phyloP scores from a whole-genome alignment of 2,329 filamentous ascomycete species.

The Hypoxylon sp. region DNA sequence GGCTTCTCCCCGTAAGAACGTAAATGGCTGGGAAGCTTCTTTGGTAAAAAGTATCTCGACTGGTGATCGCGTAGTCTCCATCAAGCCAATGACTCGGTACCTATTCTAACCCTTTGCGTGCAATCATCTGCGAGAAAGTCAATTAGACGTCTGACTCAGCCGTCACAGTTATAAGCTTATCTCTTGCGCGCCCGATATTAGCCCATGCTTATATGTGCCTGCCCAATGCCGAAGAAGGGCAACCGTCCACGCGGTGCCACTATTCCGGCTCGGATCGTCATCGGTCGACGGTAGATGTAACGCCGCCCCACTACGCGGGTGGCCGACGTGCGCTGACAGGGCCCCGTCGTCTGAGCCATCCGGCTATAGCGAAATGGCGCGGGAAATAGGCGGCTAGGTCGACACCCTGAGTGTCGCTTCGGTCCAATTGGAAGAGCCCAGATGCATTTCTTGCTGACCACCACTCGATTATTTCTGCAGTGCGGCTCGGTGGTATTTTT shows the following conservation, averaged over 20 bases:
- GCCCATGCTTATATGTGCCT: not conserved
- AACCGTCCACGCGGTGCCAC: not conserved
- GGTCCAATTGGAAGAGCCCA: not conserved
- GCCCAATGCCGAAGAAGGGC: not conserved
- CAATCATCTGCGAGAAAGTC: not conserved
- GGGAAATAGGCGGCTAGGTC: not conserved
- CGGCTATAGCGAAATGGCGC: not conserved
- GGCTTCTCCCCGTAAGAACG: not conserved
- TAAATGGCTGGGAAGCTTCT: not conserved
- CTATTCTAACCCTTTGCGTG: not conserved
- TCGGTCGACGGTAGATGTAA: not conserved
- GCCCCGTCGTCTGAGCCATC: not conserved
- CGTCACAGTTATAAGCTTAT: not conserved
- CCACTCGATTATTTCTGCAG: not conserved
- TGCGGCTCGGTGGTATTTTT: not conserved
- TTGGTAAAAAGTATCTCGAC: not conserved
- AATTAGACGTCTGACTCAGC: slow-evolving; percentile 1
- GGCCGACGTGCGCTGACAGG: not conserved
- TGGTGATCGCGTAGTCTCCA: not conserved
- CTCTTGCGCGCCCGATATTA: not conserved
- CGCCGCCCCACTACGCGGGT: not conserved
- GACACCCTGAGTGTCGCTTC: not conserved
- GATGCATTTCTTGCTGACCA: not conserved
- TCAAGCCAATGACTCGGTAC: not conserved
- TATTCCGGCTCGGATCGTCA: not conserved